Percentiles rank a stretch among this genome's conserved stretches.
These are phyloP conservation scores for Termitomyces sp. DNA, from an alignment of 1,284 basidiomycete genomes.

Conservation along the genomic window DNA sequence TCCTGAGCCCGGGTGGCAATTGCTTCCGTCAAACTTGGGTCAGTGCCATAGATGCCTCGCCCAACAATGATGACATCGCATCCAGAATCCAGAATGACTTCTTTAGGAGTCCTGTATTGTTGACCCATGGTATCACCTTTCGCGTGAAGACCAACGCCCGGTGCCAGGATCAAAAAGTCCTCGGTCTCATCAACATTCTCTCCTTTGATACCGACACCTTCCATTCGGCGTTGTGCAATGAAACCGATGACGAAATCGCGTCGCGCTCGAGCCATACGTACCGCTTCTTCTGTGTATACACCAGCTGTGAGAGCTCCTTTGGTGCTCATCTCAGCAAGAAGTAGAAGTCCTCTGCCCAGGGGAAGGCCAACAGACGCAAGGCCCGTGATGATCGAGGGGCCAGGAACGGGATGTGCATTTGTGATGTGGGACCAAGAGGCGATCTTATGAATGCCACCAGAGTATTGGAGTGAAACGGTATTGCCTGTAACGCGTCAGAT, in stretches of 20 bases:
- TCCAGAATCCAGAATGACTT: constrained; percentile 83
- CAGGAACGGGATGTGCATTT: constrained; percentile 94
- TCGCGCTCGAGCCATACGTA: constrained; percentile 79
- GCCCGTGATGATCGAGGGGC: constrained; percentile 89
- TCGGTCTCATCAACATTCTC: constrained; percentile 32
- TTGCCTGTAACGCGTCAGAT: constrained; percentile 59
- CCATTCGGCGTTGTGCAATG: constrained; percentile 86
- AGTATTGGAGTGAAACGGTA: constrained; percentile 95
- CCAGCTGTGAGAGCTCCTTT: constrained; percentile 84
- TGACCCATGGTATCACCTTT: constrained; percentile 91
- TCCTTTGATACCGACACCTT: constrained; percentile 47
- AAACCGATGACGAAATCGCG: constrained; percentile 93
- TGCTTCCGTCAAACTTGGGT: constrained; percentile 44
- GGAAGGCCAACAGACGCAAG: constrained; percentile 84
- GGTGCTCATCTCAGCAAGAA: constrained; percentile 97
- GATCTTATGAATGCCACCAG: constrained; percentile 90
- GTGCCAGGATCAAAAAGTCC: constrained; percentile 91
- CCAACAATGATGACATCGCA: constrained; percentile 99
- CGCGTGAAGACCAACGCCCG: constrained; percentile 85
- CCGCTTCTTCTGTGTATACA: constrained; percentile 80
- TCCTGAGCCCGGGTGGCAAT: constrained; percentile 71
- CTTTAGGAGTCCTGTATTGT: constrained; percentile 89
- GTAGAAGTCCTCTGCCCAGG: constrained; percentile 79
- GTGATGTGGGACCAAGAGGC: constrained; percentile 96
- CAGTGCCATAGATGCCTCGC: constrained; percentile 86